These are phyloP conservation scores for Cyclotella baltica DNA, from an alignment of 108 stramenopile species.

Conservation along the genomic window DNA sequence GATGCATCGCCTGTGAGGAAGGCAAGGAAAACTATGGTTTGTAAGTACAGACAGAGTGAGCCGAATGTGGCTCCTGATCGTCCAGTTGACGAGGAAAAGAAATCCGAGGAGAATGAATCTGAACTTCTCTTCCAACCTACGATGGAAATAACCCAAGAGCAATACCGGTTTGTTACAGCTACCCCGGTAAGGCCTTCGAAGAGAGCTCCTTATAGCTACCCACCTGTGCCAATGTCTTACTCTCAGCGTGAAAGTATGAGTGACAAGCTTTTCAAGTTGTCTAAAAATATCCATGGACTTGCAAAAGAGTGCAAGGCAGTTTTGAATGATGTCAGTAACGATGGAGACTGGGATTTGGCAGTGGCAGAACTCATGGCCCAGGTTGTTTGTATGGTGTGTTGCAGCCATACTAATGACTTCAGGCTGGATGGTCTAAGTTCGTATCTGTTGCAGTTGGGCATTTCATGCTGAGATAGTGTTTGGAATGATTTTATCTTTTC, in stretches of 20 bases:
- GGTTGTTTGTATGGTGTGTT: constrained; percentile 74
- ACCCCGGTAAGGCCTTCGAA: constrained; percentile 32
- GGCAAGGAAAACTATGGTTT: background rate
- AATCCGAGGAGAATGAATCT: background rate
- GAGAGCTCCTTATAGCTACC: constrained; percentile 65
- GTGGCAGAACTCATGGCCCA: constrained; percentile 88
- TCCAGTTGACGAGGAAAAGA: background rate
- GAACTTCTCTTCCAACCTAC: constrained; percentile 71
- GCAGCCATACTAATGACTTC: constrained; percentile 62
- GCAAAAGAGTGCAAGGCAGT: constrained; percentile 80
- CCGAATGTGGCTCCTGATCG: background rate
- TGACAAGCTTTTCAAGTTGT: constrained; percentile 76
- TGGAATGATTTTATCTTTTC: no score
- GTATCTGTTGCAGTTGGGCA: constrained; percentile 73
- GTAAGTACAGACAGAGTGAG: constrained; percentile 1
- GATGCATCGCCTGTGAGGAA: background rate
- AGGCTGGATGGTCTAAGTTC: constrained; percentile 76
- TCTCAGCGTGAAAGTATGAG: constrained; percentile 79
- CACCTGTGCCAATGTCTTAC: constrained; percentile 74
- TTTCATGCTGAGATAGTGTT: constrained; percentile 61
- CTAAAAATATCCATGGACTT: constrained; percentile 70
- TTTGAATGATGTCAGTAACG: constrained; percentile 73
- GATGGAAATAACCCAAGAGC: constrained; percentile 68
- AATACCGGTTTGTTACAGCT: constrained; percentile 67
- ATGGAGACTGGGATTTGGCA: constrained; percentile 80